A percentile compares a stretch with the other conserved stretches of the same genome.
Conservation (phyloP, 129 eudicot genomes). For the Logfia minima region DNA sequence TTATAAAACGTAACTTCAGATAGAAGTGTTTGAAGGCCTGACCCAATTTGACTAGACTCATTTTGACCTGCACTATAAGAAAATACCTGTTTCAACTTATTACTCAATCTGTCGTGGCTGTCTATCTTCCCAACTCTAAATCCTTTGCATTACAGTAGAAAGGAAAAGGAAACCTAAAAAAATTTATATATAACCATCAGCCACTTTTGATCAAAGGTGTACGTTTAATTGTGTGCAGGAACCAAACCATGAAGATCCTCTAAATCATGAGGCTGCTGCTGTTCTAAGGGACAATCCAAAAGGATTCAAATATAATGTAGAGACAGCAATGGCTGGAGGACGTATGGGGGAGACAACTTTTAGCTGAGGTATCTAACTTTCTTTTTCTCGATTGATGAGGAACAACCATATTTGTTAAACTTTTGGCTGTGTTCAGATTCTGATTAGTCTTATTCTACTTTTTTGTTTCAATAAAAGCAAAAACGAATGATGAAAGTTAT, state of each 20-base stretch:
- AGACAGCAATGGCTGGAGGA: conserved; percentile 57
- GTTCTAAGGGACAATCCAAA: conserved; percentile 65
- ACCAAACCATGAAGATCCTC: conserved; percentile 70
- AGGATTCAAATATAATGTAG: conserved; percentile 47
- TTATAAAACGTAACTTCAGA: too few species aligned
- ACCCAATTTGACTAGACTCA: background rate
- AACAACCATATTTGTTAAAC: background rate
- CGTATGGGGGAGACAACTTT: conserved; percentile 45
- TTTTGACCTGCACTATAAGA: background rate
- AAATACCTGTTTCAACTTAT: background rate
- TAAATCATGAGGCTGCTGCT: conserved; percentile 65
- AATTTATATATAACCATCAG: background rate
- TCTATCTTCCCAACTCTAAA: background rate
- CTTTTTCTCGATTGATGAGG: conserved; percentile 5
- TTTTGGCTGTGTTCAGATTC: background rate
- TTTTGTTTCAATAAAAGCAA: too few species aligned
- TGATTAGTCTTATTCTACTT: background rate
- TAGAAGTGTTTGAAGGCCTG: background rate
- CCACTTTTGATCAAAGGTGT: background rate
- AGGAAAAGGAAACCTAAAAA: background rate
- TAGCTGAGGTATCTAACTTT: conserved; percentile 32
- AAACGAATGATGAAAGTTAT: too few species aligned
- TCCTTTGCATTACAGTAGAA: background rate
- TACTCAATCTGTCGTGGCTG: background rate
- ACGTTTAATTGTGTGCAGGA: conserved; percentile 41